These are phyloP conservation scores for Penicillium arizonense DNA, from an alignment of 495 filamentous ascomycete genomes.

Conservation along the genomic window DNA sequence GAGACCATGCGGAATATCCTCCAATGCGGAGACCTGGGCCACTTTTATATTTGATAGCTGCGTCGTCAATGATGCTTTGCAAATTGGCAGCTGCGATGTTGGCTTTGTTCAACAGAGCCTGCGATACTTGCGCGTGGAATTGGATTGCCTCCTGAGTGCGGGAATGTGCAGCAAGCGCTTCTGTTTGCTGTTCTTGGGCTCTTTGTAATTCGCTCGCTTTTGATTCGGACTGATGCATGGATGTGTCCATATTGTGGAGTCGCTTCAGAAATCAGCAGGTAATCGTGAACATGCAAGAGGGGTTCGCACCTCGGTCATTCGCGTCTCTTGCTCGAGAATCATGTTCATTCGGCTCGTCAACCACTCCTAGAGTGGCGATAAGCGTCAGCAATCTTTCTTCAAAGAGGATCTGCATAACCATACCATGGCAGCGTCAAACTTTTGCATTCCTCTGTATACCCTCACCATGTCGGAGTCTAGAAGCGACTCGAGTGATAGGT, in stretches of 20 bases:
- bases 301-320: slow-evolving; percentile 31
- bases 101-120: slow-evolving; percentile 38
- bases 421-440: slow-evolving; percentile 34
- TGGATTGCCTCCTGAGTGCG: slow-evolving; percentile 34
- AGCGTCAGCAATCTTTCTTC: neutral
- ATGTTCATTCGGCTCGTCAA: slow-evolving; percentile 25
- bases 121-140: slow-evolving; percentile 32
- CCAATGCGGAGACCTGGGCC: slow-evolving; percentile 24
- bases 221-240: slow-evolving; percentile 33
- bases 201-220: slow-evolving; percentile 36
- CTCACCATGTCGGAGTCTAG: slow-evolving; percentile 23
- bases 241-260: slow-evolving; percentile 32
- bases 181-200: slow-evolving; percentile 36
- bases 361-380: slow-evolving; percentile 19
- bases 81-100: slow-evolving; percentile 39
- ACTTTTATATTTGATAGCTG: slow-evolving; percentile 31
- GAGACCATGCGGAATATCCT: slow-evolving; percentile 22
- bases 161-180: slow-evolving; percentile 32
- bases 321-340: slow-evolving; percentile 32
- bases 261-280: slow-evolving; percentile 30
- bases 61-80: slow-evolving; percentile 39
- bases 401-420: neutral
- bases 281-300: neutral
- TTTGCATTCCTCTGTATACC: slow-evolving; percentile 30
- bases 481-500: slow-evolving; percentile 24